These are phyloP conservation scores for Dothideomycetidae sp. DNA, from an alignment of 2,329 filamentous ascomycete species.

Conservation along the genomic window DNA sequence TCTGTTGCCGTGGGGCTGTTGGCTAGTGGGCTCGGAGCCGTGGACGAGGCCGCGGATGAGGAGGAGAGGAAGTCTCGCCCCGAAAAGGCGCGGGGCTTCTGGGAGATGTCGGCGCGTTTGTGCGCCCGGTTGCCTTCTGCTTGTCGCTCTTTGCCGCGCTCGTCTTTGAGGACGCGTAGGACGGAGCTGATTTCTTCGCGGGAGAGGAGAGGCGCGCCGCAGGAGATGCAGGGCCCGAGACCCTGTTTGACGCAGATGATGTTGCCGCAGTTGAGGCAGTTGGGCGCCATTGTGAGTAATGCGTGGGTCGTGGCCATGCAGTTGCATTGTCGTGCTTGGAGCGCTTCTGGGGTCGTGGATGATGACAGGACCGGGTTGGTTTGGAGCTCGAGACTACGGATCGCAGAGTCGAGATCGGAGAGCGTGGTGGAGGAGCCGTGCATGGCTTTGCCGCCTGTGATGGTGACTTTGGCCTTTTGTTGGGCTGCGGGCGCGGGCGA, in stretches of 20 bases:
- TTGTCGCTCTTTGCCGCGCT: constrained; percentile 78
- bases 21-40: constrained; percentile 11
- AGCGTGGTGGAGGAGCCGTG: constrained; percentile 63
- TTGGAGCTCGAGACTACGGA: constrained; percentile 76
- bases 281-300: constrained; percentile 78
- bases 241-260: constrained; percentile 92
- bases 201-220: constrained; percentile 58
- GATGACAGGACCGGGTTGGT: constrained; percentile 61
- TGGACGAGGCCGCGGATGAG: constrained; percentile 22
- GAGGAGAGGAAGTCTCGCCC: constrained; percentile 24
- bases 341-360: constrained; percentile 32
- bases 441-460: constrained; percentile 68
- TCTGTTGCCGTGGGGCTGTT: constrained; percentile 18
- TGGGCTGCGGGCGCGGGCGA: constrained; percentile 28
- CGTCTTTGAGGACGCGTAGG: constrained; percentile 67
- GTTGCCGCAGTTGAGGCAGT: constrained; percentile 85
- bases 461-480: constrained; percentile 50
- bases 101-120: constrained; percentile 48
- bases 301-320: constrained; percentile 83
- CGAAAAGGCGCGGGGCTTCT: constrained; percentile 23
- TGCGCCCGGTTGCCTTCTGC: constrained; percentile 60
- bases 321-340: constrained; percentile 55
- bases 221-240: constrained; percentile 86
- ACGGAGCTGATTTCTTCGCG: constrained; percentile 67
- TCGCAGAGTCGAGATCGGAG: constrained; percentile 58